phyloP scores from a whole-genome alignment of 2,329 filamentous ascomycete genomes.

The Botrytis pseudocinerea region DNA sequence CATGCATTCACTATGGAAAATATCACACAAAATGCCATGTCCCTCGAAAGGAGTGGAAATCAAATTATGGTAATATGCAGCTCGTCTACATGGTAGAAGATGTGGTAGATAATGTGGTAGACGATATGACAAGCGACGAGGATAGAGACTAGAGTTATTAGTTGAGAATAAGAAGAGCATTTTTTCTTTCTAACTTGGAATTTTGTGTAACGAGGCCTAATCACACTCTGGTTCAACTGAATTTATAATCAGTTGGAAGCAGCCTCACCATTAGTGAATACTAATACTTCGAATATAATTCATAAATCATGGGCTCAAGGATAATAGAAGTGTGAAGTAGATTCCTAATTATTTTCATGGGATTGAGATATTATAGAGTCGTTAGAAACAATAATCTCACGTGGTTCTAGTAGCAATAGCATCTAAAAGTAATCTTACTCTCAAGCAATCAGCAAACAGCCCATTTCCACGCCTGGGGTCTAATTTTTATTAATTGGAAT shows the following conservation, averaged over 20 bases:
- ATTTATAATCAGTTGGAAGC: neutral
- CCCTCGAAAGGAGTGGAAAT: fast-evolving
- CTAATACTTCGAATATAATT: neutral
- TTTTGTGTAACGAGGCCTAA: neutral
- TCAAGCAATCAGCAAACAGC: neutral
- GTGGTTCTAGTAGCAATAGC: neutral
- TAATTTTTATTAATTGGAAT: neutral
- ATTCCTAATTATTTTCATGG: neutral
- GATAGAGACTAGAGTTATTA: neutral
- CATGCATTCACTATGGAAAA: neutral
- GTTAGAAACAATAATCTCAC: neutral
- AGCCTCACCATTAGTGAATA: neutral
- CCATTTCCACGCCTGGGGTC: neutral
- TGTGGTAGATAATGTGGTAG: no score
- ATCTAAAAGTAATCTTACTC: neutral
- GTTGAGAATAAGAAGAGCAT: neutral
- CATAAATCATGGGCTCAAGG: fast-evolving
- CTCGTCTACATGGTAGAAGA: neutral
- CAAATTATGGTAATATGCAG: fast-evolving
- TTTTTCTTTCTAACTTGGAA: neutral
- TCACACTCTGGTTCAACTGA: no score
- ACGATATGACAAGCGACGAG: neutral
- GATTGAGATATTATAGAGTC: neutral
- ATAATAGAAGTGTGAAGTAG: neutral
- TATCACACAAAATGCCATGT: neutral